Percentiles rank a stretch among this genome's conserved stretches.
Conservation (phyloP, 176 grass and related monocot genomes). For the Puya raimondii region DNA sequence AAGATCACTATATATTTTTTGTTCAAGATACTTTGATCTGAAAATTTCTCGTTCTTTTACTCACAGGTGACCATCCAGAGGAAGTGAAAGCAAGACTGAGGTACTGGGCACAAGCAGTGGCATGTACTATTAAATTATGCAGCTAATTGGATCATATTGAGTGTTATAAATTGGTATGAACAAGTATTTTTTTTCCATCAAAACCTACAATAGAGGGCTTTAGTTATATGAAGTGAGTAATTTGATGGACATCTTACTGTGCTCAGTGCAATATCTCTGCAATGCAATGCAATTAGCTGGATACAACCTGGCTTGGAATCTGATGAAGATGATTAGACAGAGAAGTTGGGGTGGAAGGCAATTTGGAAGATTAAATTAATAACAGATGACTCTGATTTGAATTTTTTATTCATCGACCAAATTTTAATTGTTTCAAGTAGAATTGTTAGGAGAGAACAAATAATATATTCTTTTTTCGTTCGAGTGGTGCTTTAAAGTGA, state of each 20-base stretch:
- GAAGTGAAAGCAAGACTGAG: conserved; percentile 13
- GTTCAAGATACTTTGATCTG: neutral
- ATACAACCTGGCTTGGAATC: neutral
- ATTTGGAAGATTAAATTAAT: neutral
- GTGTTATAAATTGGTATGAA: neutral
- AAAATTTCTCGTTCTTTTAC: neutral
- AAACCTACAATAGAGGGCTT: neutral
- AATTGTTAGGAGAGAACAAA: too few species aligned
- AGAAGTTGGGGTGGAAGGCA: neutral
- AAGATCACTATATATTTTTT: too few species aligned
- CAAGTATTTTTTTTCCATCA: neutral
- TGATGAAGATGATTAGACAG: neutral
- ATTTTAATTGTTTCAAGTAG: too few species aligned
- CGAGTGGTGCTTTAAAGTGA: too few species aligned
- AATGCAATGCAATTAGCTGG: conserved; percentile 1
- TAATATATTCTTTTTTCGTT: too few species aligned
- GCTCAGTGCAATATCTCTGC: neutral
- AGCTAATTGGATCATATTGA: neutral
- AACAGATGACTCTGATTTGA: neutral
- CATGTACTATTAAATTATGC: conserved; percentile 12
- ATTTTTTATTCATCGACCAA: too few species aligned
- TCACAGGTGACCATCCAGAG: conserved; percentile 12
- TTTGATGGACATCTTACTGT: too few species aligned
- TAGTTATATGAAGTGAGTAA: too few species aligned
- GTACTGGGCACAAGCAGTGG: conserved; percentile 18